Evolutionary conservation across 495 filamentous ascomycete species (phyloP).

Genomic region (Penicillium waksmanii): DNA sequence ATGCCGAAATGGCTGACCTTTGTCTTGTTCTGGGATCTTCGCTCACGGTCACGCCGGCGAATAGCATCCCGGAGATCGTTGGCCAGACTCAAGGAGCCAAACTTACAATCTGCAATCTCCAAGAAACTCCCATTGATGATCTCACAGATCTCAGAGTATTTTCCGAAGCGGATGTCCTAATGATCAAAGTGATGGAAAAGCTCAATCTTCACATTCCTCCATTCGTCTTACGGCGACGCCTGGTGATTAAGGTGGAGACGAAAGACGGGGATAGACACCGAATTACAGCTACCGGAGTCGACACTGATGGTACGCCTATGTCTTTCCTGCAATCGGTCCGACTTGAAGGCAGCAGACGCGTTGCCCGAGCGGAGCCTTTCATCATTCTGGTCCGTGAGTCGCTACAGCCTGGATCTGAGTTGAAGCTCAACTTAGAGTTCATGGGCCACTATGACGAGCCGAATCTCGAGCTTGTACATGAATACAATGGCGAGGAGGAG

Average conservation of each 20-base stretch:
- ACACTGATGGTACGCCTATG: slow-evolving; percentile 15
- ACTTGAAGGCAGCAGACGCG: slow-evolving; percentile 12
- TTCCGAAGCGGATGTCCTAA: slow-evolving; percentile 7
- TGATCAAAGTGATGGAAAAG: slow-evolving; percentile 11
- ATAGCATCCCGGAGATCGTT: slow-evolving; percentile 6
- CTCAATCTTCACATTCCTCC: background rate
- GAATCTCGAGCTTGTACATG: slow-evolving; percentile 12
- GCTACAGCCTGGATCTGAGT: background rate
- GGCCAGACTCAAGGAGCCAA: slow-evolving; percentile 7
- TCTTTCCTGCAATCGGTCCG: slow-evolving; percentile 17
- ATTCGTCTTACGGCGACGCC: slow-evolving; percentile 6
- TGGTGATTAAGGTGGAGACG: slow-evolving; percentile 10
- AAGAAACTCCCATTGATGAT: slow-evolving; percentile 6
- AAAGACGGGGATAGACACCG: slow-evolving; percentile 5
- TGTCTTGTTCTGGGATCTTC: slow-evolving; percentile 12
- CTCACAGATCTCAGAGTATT: slow-evolving; percentile 4
- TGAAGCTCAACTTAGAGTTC: slow-evolving; percentile 9
- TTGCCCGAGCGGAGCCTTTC: slow-evolving; percentile 17
- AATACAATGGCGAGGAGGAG: slow-evolving; percentile 4
- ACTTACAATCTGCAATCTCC: slow-evolving; percentile 12
- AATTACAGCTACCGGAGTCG: slow-evolving; percentile 11
- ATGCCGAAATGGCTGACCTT: slow-evolving; percentile 7
- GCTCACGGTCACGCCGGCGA: slow-evolving; percentile 2
- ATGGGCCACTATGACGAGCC: slow-evolving; percentile 13
- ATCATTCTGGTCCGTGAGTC: slow-evolving; percentile 4